phyloP scores from a whole-genome alignment of 2,329 filamentous ascomycete species.

The Colletotrichum coccodes region DNA sequence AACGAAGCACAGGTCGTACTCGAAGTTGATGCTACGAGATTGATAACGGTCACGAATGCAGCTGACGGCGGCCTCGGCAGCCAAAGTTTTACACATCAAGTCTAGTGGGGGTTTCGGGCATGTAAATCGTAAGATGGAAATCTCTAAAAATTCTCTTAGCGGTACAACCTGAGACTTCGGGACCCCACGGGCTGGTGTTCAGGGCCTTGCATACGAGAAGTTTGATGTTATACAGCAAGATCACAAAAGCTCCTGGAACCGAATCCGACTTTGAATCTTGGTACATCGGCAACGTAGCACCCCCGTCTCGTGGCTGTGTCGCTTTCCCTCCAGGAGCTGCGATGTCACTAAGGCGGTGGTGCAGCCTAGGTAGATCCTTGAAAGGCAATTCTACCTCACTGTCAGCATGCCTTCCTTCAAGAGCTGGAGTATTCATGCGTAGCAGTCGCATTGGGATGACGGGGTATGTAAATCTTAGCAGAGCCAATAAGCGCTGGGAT shows the following conservation, averaged over 20 bases:
- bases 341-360: not conserved
- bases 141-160: not conserved
- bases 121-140: not conserved
- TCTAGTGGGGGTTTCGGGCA: not conserved
- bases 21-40: not conserved
- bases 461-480: not conserved
- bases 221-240: not conserved
- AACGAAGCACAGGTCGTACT: not conserved
- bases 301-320: not conserved
- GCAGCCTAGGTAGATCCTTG: not conserved
- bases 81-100: not conserved
- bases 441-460: not conserved
- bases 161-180: not conserved
- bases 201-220: conserved; percentile 15
- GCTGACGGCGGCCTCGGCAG: not conserved
- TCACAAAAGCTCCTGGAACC: not conserved
- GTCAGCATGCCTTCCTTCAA: not conserved
- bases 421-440: not conserved
- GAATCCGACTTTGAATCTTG: not conserved
- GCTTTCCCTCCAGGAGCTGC: not conserved
- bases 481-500: not conserved
- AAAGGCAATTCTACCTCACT: not conserved
- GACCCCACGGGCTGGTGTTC: not conserved
- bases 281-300: not conserved
- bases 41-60: not conserved